Conservation (phyloP, 768 basidiomycete species). For the Xerocomellus dryophilus region DNA sequence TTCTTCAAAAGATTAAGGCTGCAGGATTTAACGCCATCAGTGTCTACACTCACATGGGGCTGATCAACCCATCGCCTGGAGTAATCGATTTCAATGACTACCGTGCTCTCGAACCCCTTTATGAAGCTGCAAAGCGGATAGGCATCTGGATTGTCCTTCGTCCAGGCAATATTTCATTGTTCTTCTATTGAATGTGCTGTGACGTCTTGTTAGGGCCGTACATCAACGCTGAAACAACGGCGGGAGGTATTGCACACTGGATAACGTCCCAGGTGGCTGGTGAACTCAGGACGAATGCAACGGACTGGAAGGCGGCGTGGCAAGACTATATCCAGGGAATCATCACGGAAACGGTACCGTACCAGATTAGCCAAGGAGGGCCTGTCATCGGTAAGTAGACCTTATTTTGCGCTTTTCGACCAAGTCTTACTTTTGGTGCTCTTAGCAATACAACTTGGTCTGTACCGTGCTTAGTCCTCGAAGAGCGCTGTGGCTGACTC, state of each 20-base stretch:
- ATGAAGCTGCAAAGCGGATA: slow-evolving; percentile 66
- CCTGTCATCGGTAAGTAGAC: slow-evolving; percentile 62
- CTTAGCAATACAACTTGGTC: slow-evolving; percentile 57
- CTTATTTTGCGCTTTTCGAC: neutral
- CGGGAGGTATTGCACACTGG: slow-evolving; percentile 73
- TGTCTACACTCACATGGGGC: slow-evolving; percentile 78
- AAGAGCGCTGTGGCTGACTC: neutral
- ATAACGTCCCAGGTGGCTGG: slow-evolving; percentile 65
- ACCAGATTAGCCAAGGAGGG: slow-evolving; percentile 71
- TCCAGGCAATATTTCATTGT: slow-evolving; percentile 51
- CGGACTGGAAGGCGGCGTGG: slow-evolving; percentile 71
- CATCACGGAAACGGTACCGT: slow-evolving; percentile 53
- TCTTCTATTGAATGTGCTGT: neutral
- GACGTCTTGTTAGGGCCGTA: slow-evolving; percentile 34
- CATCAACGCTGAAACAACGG: slow-evolving; percentile 80
- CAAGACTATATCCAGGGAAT: slow-evolving; percentile 66
- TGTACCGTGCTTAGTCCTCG: slow-evolving; percentile 8
- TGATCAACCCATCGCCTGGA: slow-evolving; percentile 71
- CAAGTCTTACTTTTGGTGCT: neutral
- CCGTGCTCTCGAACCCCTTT: slow-evolving; percentile 66
- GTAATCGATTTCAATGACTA: slow-evolving; percentile 72
- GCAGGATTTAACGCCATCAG: slow-evolving; percentile 77
- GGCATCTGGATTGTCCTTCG: slow-evolving; percentile 80
- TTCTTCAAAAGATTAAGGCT: slow-evolving; percentile 78
- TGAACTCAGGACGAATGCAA: slow-evolving; percentile 62